These are phyloP conservation scores for Aspergillus diversus DNA, from an alignment of 495 filamentous ascomycete genomes.

Conservation along the genomic window DNA sequence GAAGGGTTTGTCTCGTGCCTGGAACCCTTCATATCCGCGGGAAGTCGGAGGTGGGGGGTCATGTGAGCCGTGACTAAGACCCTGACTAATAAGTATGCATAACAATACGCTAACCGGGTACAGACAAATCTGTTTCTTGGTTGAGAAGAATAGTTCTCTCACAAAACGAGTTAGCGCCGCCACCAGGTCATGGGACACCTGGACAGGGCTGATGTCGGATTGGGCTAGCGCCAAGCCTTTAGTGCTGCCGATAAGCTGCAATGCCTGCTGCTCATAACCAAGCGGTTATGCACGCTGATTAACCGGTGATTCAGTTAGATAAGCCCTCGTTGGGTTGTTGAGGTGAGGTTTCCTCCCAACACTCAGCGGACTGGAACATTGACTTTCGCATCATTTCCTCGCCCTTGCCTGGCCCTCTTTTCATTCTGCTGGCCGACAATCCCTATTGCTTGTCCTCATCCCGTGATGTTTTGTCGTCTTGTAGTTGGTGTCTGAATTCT, in stretches of 20 bases:
- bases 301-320: constrained; percentile 7
- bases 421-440: not conserved
- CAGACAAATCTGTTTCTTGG: not conserved
- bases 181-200: constrained; percentile 9
- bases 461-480: constrained; percentile 7
- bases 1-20: constrained; percentile 10
- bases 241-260: constrained; percentile 5
- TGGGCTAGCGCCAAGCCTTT: constrained; percentile 13
- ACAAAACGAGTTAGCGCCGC: not conserved
- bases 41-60: constrained; percentile 20
- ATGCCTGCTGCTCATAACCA: constrained; percentile 2
- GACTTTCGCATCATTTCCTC: not conserved
- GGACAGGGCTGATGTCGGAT: constrained; percentile 16
- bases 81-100: not conserved
- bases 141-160: not conserved
- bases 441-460: constrained; percentile 13
- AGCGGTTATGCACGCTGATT: constrained; percentile 17
- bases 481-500: constrained; percentile 5
- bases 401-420: constrained; percentile 9
- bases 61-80: constrained; percentile 17
- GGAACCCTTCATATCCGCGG: constrained; percentile 5
- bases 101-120: not conserved
- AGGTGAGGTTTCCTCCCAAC: constrained; percentile 24
- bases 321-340: constrained; percentile 28
- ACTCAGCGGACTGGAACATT: constrained; percentile 8